These are phyloP conservation scores for Phytophthora sp. DNA, from an alignment of 352 stramenopile genomes.

Conservation along the genomic window DNA sequence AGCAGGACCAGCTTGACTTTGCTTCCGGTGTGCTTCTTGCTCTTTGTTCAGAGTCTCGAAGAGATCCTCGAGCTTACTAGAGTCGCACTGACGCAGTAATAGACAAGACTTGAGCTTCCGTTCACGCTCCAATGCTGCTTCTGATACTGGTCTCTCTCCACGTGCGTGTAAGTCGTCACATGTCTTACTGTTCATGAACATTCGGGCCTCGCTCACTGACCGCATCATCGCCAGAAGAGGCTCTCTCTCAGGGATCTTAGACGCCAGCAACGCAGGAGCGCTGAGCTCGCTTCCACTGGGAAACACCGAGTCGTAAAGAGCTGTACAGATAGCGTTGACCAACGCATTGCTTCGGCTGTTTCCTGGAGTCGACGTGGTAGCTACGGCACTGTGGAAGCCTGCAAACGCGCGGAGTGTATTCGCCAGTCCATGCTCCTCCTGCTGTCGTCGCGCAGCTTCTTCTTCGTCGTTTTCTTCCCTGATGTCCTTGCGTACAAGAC, in stretches of 20 bases:
- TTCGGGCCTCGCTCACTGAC: slow-evolving; percentile 46
- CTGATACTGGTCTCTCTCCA: slow-evolving; percentile 51
- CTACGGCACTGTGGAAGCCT: slow-evolving; percentile 69
- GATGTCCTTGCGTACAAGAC: slow-evolving; percentile 7
- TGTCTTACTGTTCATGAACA: slow-evolving; percentile 73
- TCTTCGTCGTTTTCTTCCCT: slow-evolving; percentile 8
- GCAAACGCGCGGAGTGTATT: slow-evolving; percentile 78
- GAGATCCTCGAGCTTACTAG: slow-evolving; percentile 53
- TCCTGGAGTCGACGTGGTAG: slow-evolving; percentile 34
- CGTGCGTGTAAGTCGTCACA: slow-evolving; percentile 59
- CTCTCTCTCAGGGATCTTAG: slow-evolving; percentile 51
- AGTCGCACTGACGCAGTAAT: slow-evolving; percentile 63
- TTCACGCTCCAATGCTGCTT: slow-evolving; percentile 20
- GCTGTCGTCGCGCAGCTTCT: slow-evolving; percentile 23
- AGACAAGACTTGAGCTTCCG: slow-evolving; percentile 32
- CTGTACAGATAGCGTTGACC: slow-evolving; percentile 44
- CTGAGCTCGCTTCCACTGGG: slow-evolving; percentile 15
- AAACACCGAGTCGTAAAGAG: slow-evolving; percentile 32
- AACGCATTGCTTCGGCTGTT: slow-evolving; percentile 38
- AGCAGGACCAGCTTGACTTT: slow-evolving; percentile 4
- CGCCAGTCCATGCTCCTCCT: slow-evolving; percentile 51
- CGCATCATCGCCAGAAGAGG: slow-evolving; percentile 48
- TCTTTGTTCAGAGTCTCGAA: slow-evolving; percentile 59
- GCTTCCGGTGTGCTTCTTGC: slow-evolving; percentile 26
- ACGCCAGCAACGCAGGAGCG: not conserved